Evolutionary conservation across 176 grass and related monocot genomes (phyloP).

Genomic region (Luzula sylvatica): DNA sequence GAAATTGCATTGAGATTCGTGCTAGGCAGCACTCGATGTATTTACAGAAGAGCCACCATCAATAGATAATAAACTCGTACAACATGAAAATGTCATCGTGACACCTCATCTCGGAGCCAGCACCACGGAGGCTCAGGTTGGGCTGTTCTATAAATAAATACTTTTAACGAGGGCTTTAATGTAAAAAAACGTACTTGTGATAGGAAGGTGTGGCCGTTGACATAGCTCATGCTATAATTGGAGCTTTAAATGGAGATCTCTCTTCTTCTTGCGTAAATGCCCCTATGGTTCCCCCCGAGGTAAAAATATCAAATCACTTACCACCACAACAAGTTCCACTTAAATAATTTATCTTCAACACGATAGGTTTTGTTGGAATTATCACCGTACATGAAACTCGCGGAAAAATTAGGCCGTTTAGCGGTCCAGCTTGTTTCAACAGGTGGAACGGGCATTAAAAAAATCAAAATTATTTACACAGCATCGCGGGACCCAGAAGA

Average conservation of each 20-base stretch:
- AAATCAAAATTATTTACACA: constrained; percentile 61
- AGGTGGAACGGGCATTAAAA: constrained; percentile 55
- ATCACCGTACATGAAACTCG: constrained; percentile 52
- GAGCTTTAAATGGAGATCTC: constrained; percentile 74
- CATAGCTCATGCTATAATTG: constrained; percentile 77
- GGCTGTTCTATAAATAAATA: neutral
- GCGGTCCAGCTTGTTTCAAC: constrained; percentile 68
- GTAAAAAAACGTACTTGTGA: neutral
- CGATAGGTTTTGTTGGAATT: constrained; percentile 60
- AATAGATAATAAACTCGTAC: constrained; percentile 60
- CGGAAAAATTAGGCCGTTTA: constrained; percentile 72
- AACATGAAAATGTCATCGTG: constrained; percentile 81
- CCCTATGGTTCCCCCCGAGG: constrained; percentile 72
- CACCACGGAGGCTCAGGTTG: constrained; percentile 88
- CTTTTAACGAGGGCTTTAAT: no score
- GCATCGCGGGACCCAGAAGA: constrained; percentile 57
- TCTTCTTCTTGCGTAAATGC: constrained; percentile 87
- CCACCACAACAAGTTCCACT: neutral
- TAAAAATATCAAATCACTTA: constrained; percentile 7
- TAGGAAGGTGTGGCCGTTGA: constrained; percentile 90
- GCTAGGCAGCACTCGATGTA: constrained; percentile 89
- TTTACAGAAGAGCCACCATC: constrained; percentile 74
- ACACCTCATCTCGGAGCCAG: constrained; percentile 90
- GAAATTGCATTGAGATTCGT: constrained; percentile 22
- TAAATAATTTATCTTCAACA: neutral